Conservation (phyloP, 257 asterid genomes). For the Ophiorrhiza pumila region DNA sequence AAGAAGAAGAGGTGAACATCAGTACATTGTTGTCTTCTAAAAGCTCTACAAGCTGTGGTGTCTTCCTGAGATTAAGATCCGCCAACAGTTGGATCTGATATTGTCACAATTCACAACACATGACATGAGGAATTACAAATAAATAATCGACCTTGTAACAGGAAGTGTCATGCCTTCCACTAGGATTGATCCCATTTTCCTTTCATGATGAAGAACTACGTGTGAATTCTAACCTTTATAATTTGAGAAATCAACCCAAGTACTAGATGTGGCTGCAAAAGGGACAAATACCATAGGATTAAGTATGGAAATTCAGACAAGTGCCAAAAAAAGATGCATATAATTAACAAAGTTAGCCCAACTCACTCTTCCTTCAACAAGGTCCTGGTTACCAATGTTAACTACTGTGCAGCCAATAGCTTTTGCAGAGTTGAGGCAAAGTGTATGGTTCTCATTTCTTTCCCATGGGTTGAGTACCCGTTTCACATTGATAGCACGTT, state of each 20-base stretch:
- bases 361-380: constrained; percentile 97
- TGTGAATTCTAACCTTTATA: constrained; percentile 65
- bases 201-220: background rate
- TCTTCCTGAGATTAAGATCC: constrained; percentile 96
- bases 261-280: constrained; percentile 86
- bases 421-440: constrained; percentile 95
- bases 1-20: background rate
- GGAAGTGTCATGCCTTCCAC: background rate
- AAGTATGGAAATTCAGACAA: background rate
- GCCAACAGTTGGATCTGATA: constrained; percentile 92
- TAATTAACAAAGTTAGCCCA: constrained; percentile 19
- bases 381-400: constrained; percentile 88
- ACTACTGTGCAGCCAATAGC: constrained; percentile 98
- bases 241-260: constrained; percentile 97
- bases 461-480: constrained; percentile 91
- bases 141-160: background rate
- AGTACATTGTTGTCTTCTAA: constrained; percentile 90
- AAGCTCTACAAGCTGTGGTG: constrained; percentile 95
- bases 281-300: constrained; percentile 9
- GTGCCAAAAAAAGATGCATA: constrained; percentile 5
- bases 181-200: background rate
- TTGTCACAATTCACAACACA: constrained; percentile 14
- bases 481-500: constrained; percentile 86
- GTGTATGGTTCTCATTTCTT: constrained; percentile 92
- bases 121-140: background rate